Percentiles rank a stretch among this genome's conserved stretches.
These are phyloP conservation scores for Powellomyces hirtus DNA, from an alignment of 192 early-diverging fungal genomes.

Conservation along the genomic window DNA sequence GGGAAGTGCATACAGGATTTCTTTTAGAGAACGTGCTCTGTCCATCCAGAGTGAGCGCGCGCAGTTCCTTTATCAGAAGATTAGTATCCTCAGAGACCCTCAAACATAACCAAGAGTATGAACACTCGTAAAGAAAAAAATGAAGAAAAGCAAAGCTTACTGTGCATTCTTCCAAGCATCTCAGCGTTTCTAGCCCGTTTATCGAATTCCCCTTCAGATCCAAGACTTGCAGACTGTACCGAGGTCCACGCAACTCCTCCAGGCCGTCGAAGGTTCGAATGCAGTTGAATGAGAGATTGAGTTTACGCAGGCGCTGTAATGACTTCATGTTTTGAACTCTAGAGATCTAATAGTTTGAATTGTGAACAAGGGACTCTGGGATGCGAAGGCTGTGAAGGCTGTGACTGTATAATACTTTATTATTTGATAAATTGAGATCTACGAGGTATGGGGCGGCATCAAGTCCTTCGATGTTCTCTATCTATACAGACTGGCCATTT, in stretches of 20 bases:
- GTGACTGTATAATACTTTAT: slow-evolving; percentile 28
- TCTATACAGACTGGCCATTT: background rate
- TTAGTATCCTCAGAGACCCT: background rate
- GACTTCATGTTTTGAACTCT: slow-evolving; percentile 25
- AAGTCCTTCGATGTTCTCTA: slow-evolving; percentile 29
- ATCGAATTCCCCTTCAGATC: slow-evolving; percentile 49
- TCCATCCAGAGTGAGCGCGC: background rate
- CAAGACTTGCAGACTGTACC: slow-evolving; percentile 28
- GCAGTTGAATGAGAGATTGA: slow-evolving; percentile 48
- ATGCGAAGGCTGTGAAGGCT: background rate
- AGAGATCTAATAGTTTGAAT: slow-evolving; percentile 34
- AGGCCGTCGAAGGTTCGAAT: slow-evolving; percentile 38
- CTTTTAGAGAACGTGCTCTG: no score
- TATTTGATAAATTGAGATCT: slow-evolving; percentile 44
- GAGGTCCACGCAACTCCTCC: slow-evolving; percentile 25
- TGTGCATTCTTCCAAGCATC: slow-evolving; percentile 26
- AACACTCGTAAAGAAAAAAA: background rate
- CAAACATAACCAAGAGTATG: background rate
- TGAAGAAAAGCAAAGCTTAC: slow-evolving; percentile 5
- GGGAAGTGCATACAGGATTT: background rate
- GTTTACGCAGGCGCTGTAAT: slow-evolving; percentile 14
- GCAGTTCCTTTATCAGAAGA: no score
- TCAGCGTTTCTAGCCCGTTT: slow-evolving; percentile 25
- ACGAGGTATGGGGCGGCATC: slow-evolving; percentile 17
- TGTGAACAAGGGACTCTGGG: slow-evolving; percentile 9